phyloP scores from a whole-genome alignment of 192 early-diverging fungal species.

The Coemansia sp. region DNA sequence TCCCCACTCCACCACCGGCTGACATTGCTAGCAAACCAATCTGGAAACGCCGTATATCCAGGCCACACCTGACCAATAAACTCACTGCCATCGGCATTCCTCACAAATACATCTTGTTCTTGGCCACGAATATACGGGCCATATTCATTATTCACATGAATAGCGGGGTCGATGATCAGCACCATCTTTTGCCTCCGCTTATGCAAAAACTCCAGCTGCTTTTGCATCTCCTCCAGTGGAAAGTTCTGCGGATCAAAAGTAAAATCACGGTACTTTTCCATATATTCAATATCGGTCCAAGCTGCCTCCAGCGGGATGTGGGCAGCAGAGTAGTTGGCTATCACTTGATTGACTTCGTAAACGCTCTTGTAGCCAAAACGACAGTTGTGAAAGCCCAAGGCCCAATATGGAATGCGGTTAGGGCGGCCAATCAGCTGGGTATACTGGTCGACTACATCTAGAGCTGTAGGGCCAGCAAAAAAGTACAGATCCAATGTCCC shows the following conservation, averaged over 20 bases:
- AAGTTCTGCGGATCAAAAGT: slow-evolving; percentile 59
- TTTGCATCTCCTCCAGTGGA: slow-evolving; percentile 52
- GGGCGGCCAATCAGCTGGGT: slow-evolving; percentile 65
- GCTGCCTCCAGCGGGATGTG: slow-evolving; percentile 61
- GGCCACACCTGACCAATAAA: slow-evolving; percentile 63
- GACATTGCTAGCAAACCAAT: slow-evolving; percentile 59
- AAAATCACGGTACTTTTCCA: slow-evolving; percentile 63
- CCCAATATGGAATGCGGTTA: slow-evolving; percentile 60
- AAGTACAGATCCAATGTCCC: slow-evolving; percentile 65
- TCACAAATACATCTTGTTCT: slow-evolving; percentile 58
- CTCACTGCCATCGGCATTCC: slow-evolving; percentile 54
- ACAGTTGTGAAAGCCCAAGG: slow-evolving; percentile 64
- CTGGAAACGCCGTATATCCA: slow-evolving; percentile 65
- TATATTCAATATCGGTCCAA: slow-evolving; percentile 74
- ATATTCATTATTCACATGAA: slow-evolving; percentile 54
- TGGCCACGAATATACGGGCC: slow-evolving; percentile 55
- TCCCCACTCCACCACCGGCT: slow-evolving; percentile 54
- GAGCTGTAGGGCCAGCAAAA: slow-evolving; percentile 56
- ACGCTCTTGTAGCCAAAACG: slow-evolving; percentile 63
- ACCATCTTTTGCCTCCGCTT: slow-evolving; percentile 56
- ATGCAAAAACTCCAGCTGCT: slow-evolving; percentile 53
- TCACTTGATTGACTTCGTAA: slow-evolving; percentile 55
- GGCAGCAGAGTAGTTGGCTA: slow-evolving; percentile 55
- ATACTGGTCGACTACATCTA: slow-evolving; percentile 55
- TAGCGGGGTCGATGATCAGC: slow-evolving; percentile 66